Percentiles rank a stretch among this genome's conserved stretches.
These are phyloP conservation scores for Acephala macrosclerotiorum DNA, from an alignment of 2,329 filamentous ascomycete species.

Conservation along the genomic window DNA sequence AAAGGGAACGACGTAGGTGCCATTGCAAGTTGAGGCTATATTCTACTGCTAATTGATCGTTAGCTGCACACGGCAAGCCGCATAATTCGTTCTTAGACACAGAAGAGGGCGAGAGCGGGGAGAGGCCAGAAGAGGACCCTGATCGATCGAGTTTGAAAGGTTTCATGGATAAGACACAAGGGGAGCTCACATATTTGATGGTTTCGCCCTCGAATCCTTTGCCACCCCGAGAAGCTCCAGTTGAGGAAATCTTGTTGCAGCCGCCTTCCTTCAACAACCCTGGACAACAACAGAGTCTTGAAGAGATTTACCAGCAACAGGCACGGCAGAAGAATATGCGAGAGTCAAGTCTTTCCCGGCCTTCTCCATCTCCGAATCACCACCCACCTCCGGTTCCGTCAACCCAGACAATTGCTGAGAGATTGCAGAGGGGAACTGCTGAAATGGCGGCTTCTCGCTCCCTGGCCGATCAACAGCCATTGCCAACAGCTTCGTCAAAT, in stretches of 20 bases:
- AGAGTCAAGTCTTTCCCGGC: conserved; percentile 57
- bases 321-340: conserved; percentile 64
- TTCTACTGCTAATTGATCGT: conserved; percentile 12
- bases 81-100: conserved; percentile 50
- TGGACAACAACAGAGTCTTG: conserved; percentile 50
- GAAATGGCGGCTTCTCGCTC: conserved; percentile 61
- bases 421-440: conserved; percentile 42
- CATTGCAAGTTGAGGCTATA: neutral
- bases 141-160: conserved; percentile 62
- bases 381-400: conserved; percentile 60
- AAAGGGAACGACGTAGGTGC: conserved; percentile 63
- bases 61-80: conserved; percentile 37
- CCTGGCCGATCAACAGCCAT: conserved; percentile 55
- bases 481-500: conserved; percentile 49
- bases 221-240: conserved; percentile 67
- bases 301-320: conserved; percentile 43
- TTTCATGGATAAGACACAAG: conserved; percentile 70
- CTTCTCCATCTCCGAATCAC: conserved; percentile 64
- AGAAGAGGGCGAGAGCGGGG: conserved; percentile 55
- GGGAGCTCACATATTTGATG: conserved; percentile 74
- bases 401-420: conserved; percentile 45
- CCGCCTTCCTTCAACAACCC: conserved; percentile 50
- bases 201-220: conserved; percentile 70
- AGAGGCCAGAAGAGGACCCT: conserved; percentile 40
- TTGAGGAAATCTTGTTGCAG: conserved; percentile 64